Percentiles rank a stretch among this genome's conserved stretches.
phyloP scores from a whole-genome alignment of 805 yeast species.

The Hanseniaspora mollemarum region DNA sequence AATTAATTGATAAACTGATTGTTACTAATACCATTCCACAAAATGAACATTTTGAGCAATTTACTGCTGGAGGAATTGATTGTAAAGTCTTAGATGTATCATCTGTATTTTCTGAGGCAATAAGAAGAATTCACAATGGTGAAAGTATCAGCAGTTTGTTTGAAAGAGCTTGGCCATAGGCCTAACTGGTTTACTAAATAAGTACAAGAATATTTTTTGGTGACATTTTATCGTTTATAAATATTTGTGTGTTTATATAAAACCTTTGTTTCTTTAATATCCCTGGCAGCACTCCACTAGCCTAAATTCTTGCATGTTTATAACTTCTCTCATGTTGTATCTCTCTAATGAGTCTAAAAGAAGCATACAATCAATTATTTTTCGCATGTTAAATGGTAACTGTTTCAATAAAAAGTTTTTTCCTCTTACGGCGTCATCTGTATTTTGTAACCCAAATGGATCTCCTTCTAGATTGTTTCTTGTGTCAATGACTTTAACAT shows the following conservation, averaged over 20 bases:
- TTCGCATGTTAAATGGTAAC: conserved; percentile 8
- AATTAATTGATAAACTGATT: conserved; percentile 70
- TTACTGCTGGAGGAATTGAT: conserved; percentile 36
- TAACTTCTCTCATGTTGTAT: conserved; percentile 13
- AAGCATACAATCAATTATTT: conserved; percentile 7
- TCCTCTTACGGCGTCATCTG: conserved; percentile 13
- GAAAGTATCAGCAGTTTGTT: conserved; percentile 89
- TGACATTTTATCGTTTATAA: too few relatives aligned
- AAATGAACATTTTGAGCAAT: conserved; percentile 22
- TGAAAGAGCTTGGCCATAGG: conserved; percentile 50
- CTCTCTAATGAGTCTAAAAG: conserved; percentile 10
- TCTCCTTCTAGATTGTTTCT: conserved; percentile 1
- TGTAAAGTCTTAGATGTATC: conserved; percentile 81
- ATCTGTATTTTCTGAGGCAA: conserved; percentile 82
- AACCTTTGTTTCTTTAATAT: neutral
- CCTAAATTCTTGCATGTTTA: conserved; percentile 11
- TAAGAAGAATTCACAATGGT: conserved; percentile 92
- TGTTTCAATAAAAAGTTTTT: conserved; percentile 12
- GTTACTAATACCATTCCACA: conserved; percentile 92
- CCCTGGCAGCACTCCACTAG: conserved; percentile 10
- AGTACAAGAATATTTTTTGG: too few relatives aligned
- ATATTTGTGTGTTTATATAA: conserved; percentile 3
- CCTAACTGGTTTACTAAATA: neutral
- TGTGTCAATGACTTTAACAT: conserved; percentile 10
- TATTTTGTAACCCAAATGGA: conserved; percentile 6